phyloP scores from a whole-genome alignment of 2,329 filamentous ascomycete species.

The Tetracladium maxilliforme region DNA sequence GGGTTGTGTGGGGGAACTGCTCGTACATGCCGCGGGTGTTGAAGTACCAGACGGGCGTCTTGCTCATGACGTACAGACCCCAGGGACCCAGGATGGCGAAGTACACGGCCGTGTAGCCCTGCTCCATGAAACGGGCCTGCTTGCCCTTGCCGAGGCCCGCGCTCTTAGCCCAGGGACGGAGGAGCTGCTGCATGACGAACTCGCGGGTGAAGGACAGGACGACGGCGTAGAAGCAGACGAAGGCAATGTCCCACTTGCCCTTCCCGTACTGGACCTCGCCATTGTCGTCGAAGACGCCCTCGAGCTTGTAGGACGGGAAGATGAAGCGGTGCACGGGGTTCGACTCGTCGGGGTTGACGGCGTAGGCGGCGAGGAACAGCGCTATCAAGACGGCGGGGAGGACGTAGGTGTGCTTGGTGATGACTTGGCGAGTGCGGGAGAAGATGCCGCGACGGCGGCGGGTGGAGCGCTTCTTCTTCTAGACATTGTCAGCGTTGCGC shows the following conservation, averaged over 20 bases:
- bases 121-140: conserved; percentile 88
- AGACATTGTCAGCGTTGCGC: no score
- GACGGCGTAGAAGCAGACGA: conserved; percentile 79
- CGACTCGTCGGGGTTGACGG: conserved; percentile 57
- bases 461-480: no score
- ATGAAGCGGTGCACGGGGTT: conserved; percentile 73
- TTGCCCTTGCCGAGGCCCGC: conserved; percentile 64
- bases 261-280: conserved; percentile 66
- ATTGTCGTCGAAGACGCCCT: conserved; percentile 19
- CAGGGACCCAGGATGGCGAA: conserved; percentile 71
- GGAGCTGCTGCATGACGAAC: conserved; percentile 84
- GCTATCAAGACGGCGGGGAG: conserved; percentile 54
- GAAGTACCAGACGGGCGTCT: conserved; percentile 92
- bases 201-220: conserved; percentile 88
- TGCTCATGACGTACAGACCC: conserved; percentile 81
- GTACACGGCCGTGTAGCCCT: conserved; percentile 88
- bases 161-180: conserved; percentile 59
- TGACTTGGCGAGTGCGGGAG: no score
- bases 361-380: conserved; percentile 52
- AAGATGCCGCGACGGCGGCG: no score
- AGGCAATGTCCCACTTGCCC: conserved; percentile 71
- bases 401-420: conserved; percentile 46
- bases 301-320: conserved; percentile 75
- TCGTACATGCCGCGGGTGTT: conserved; percentile 86
- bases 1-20: conserved; percentile 68